Evolutionary conservation across 805 yeast genomes (phyloP), one percentile per base, ranked within the genome.

Genomic region (Barnettozyma sucrosica): DNA sequence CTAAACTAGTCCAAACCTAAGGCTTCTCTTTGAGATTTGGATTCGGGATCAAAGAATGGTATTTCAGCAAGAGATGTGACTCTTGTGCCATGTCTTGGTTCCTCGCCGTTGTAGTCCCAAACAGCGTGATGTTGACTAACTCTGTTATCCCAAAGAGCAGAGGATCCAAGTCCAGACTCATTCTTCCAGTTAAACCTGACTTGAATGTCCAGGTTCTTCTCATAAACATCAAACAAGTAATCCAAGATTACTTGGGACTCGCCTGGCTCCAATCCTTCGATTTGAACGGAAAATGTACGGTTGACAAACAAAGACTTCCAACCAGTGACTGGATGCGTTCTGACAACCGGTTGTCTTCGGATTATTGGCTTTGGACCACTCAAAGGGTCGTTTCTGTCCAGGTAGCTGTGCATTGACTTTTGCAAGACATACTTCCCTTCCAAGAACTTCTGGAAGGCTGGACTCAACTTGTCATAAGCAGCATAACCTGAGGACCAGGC

Each of bases 121-220:
- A 74, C 69, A 20, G 79, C 79, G 51, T 79, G 55, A 78, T 79
- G 85, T 52, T 70, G 72, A 41, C 77, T 68, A 45, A 76, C 57
- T 59, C 84, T 67, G 67, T 79, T 80, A 55, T 80, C 83, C 84
- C 84, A 79, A 30, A 78, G 56, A 13, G 80, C 83, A 33, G 77
- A 66, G 32, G 79, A 72, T 21, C 77, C 77, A 23, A 61, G 62
- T 5, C 76, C 57, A 69, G 39, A 30, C 69, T 47, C 67, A 11
- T 72, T 59, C 49, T 65, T 63, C 81, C 81, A 75, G 53, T 69
- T 71, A 66, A 72, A 74, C 52, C 81, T 66, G 19, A 75, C 77
- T 61, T 77, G 81, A 47, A 76, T 34, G 21, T 34, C 37, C 6
- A 34, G 21, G 21, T 34, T 34, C 37, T 34, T 34, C 37, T 34